Evolutionary conservation across 1,139 yeast species (phyloP).

Genomic region (Pichia sp.): DNA sequence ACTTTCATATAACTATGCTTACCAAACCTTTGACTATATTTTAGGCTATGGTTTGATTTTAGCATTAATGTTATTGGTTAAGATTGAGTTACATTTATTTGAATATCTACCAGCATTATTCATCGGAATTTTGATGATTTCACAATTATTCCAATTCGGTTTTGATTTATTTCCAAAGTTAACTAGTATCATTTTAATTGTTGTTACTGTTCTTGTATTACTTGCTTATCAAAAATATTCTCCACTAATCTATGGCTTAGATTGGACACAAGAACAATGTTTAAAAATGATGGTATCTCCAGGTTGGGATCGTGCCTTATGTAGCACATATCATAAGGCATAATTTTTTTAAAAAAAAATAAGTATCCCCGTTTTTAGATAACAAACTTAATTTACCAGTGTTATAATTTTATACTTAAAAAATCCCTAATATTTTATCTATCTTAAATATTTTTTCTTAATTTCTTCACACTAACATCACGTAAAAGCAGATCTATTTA

Average conservation of each 20-base stretch:
- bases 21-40: conserved; percentile 22
- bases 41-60: conserved; percentile 57
- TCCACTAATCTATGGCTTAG: conserved; percentile 44
- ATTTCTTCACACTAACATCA: too few species aligned
- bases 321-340: conserved; percentile 7
- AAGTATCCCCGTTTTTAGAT: too few species aligned
- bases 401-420: too few species aligned
- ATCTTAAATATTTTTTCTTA: too few species aligned
- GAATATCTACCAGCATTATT: conserved; percentile 58
- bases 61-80: conserved; percentile 46
- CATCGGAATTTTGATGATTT: conserved; percentile 50
- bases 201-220: conserved; percentile 30
- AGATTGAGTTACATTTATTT: conserved; percentile 51
- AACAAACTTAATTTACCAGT: too few species aligned
- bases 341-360: too few species aligned
- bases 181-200: conserved; percentile 30
- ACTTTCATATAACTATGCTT: conserved; percentile 10
- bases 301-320: conserved; percentile 17
- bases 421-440: too few species aligned
- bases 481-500: too few species aligned
- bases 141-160: conserved; percentile 37
- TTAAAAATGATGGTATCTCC: conserved; percentile 13
- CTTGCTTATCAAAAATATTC: conserved; percentile 36
- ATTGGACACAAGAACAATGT: conserved; percentile 48
- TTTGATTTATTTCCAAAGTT: conserved; percentile 29